These are phyloP conservation scores for Fomitopsis palustris DNA, from an alignment of 1,284 basidiomycete species.

Conservation along the genomic window DNA sequence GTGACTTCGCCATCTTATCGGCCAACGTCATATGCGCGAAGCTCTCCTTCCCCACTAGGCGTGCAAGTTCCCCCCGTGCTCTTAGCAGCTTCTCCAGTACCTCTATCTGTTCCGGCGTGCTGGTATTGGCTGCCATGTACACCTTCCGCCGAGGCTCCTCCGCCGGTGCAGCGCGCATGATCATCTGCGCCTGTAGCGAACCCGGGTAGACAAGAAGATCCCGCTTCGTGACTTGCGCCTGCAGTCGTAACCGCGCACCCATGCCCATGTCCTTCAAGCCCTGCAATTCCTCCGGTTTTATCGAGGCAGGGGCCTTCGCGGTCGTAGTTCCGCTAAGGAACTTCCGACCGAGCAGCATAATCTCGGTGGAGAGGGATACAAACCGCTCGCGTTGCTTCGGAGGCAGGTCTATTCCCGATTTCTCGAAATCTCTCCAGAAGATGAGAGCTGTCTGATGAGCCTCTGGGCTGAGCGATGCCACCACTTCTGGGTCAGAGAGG, in stretches of 20 bases:
- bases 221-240: constrained; percentile 70
- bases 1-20: constrained; percentile 94
- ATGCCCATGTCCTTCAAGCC: constrained; percentile 70
- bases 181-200: constrained; percentile 88
- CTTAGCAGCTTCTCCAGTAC: constrained; percentile 75
- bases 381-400: constrained; percentile 76
- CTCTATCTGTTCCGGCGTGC: constrained; percentile 64
- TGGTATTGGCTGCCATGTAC: constrained; percentile 74
- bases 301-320: constrained; percentile 59
- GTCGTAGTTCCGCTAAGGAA: constrained; percentile 72
- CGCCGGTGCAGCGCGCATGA: constrained; percentile 81
- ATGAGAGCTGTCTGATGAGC: constrained; percentile 85
- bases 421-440: constrained; percentile 96
- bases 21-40: constrained; percentile 82
- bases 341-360: constrained; percentile 84
- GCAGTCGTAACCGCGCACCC: constrained; percentile 64
- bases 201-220: constrained; percentile 77
- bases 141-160: constrained; percentile 80
- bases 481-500: constrained; percentile 57
- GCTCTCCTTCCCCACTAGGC: constrained; percentile 76
- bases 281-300: constrained; percentile 61
- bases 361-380: constrained; percentile 88
- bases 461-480: constrained; percentile 60
- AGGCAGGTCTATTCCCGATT: constrained; percentile 91
- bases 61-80: constrained; percentile 76